These are phyloP conservation scores for Musa itinerans DNA, from an alignment of 176 grass and related monocot genomes.

Conservation along the genomic window DNA sequence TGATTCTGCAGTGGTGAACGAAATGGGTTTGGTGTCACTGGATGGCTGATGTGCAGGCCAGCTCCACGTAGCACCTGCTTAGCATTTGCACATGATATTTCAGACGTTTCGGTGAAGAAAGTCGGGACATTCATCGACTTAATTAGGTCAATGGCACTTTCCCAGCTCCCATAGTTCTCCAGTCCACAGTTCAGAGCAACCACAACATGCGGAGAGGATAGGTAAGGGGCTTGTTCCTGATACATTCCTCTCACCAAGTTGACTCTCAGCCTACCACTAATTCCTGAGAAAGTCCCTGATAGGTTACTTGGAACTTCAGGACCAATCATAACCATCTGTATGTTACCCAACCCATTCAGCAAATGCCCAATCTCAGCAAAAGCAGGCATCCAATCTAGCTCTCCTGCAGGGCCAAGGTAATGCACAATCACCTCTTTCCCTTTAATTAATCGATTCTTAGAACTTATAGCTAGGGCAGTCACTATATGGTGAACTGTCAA, in stretches of 20 bases:
- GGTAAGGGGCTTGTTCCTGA: conserved; percentile 30
- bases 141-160: conserved; percentile 18
- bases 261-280: conserved; percentile 21
- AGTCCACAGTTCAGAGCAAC: conserved; percentile 33
- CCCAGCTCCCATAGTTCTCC: conserved; percentile 31
- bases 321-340: conserved; percentile 37
- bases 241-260: conserved; percentile 34
- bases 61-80: conserved; percentile 29
- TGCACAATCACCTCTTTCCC: conserved; percentile 40
- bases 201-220: conserved; percentile 32
- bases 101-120: conserved; percentile 39
- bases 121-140: conserved; percentile 34
- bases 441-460: conserved; percentile 32
- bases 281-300: conserved; percentile 18
- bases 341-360: conserved; percentile 31
- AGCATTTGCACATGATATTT: conserved; percentile 29
- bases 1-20: conserved; percentile 31
- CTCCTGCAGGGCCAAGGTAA: conserved; percentile 36
- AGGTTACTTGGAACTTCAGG: conserved; percentile 33
- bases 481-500: conserved; percentile 40
- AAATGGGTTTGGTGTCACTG: conserved; percentile 31
- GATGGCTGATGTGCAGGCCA: conserved; percentile 25
- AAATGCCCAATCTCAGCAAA: conserved; percentile 36
- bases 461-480: conserved; percentile 26
- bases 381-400: conserved; percentile 37